phyloP scores from a whole-genome alignment of 768 basidiomycete species.

The Boletus rubescentipes region DNA sequence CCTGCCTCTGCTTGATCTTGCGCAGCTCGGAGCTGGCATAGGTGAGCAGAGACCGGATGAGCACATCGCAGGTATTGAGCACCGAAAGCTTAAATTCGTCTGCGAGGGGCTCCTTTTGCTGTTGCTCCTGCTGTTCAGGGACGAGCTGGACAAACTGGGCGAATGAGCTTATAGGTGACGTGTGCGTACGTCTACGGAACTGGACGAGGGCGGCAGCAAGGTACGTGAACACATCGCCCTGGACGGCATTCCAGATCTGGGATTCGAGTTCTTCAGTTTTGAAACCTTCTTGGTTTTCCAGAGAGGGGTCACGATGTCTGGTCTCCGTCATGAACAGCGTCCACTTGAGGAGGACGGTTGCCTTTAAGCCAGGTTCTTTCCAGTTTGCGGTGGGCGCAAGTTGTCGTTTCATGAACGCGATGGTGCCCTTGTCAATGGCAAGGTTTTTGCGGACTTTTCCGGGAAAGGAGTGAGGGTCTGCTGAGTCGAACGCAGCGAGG shows the following conservation, averaged over 20 bases:
- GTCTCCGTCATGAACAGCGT: slow-evolving; percentile 80
- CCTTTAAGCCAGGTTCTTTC: slow-evolving; percentile 71
- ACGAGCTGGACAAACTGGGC: slow-evolving; percentile 40
- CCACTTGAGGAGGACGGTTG: slow-evolving; percentile 81
- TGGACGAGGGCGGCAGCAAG: slow-evolving; percentile 60
- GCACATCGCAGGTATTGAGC: slow-evolving; percentile 64
- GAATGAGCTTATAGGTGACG: slow-evolving; percentile 35
- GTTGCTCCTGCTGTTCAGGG: slow-evolving; percentile 38
- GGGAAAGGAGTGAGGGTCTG: slow-evolving; percentile 49
- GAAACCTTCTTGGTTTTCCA: slow-evolving; percentile 66
- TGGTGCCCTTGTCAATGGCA: slow-evolving; percentile 44
- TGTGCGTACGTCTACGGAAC: slow-evolving; percentile 41
- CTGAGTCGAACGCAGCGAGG: slow-evolving; percentile 65
- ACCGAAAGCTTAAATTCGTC: slow-evolving; percentile 53
- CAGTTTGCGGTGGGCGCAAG: slow-evolving; percentile 54
- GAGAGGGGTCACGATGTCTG: slow-evolving; percentile 61
- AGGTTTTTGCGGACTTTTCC: slow-evolving; percentile 48
- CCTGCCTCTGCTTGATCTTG: slow-evolving; percentile 87
- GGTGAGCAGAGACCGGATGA: slow-evolving; percentile 68
- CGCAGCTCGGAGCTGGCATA: slow-evolving; percentile 79
- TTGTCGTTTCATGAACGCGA: slow-evolving; percentile 60
- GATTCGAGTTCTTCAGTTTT: slow-evolving; percentile 78
- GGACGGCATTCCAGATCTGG: slow-evolving; percentile 80
- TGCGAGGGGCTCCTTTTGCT: slow-evolving; percentile 37
- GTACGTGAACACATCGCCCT: slow-evolving; percentile 78